Percentiles rank a stretch among this genome's conserved stretches.
Evolutionary conservation across 768 basidiomycete species (phyloP).

Genomic region (Pisolithus albus): DNA sequence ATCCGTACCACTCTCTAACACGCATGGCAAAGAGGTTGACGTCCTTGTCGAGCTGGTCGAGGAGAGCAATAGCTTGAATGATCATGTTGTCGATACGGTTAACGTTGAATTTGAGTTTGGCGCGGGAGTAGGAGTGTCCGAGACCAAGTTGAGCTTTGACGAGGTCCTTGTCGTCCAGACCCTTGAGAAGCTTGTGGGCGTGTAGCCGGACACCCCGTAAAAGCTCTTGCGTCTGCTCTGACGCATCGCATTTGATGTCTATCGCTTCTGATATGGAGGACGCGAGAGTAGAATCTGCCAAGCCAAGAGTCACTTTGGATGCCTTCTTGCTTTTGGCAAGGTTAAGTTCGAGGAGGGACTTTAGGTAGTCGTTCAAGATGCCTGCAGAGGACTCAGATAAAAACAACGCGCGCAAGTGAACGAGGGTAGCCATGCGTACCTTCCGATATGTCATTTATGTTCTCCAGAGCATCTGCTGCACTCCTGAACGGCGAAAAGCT

Average conservation of each 20-base stretch:
- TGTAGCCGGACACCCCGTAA: constrained; percentile 91
- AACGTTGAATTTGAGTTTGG: constrained; percentile 97
- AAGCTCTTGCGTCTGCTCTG: constrained; percentile 75
- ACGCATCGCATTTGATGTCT: constrained; percentile 70
- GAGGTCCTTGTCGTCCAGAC: constrained; percentile 82
- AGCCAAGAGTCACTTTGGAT: constrained; percentile 64
- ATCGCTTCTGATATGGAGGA: constrained; percentile 70
- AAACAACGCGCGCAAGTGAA: not conserved
- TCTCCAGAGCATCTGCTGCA: constrained; percentile 90
- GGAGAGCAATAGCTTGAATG: constrained; percentile 96
- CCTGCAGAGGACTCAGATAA: constrained; percentile 37
- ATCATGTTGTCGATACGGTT: constrained; percentile 99
- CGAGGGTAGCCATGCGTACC: constrained; percentile 41
- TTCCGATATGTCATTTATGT: constrained; percentile 93
- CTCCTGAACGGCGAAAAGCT: constrained; percentile 94
- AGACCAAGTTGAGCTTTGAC: constrained; percentile 92
- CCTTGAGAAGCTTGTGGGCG: constrained; percentile 83
- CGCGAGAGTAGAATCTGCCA: constrained; percentile 70
- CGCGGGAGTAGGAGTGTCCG: constrained; percentile 95
- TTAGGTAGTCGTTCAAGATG: constrained; percentile 76
- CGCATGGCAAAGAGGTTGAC: constrained; percentile 99
- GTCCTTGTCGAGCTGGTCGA: constrained; percentile 99
- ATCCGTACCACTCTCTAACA: constrained; percentile 97
- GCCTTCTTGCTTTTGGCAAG: constrained; percentile 71
- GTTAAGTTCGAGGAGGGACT: constrained; percentile 81